Base-by-base conservation (phyloP, 2,329 filamentous ascomycete genomes). In the Botrytis sinoallii region DNA sequence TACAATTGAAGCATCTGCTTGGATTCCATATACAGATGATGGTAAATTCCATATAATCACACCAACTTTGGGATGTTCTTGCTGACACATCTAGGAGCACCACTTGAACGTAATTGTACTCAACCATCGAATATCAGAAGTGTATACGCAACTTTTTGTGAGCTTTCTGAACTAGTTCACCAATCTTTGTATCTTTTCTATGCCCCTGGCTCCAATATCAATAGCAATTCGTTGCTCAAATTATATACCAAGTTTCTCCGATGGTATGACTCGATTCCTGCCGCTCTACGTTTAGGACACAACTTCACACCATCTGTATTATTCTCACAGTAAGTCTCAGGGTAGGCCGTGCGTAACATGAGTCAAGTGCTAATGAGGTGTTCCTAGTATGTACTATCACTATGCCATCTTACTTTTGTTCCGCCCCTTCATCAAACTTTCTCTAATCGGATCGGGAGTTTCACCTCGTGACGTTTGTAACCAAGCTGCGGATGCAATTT, bases 261-360 rank as follows among this genome's bases (percentile, higher is more conserved):
- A 70, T 94, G 92, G 92, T 93, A 93, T 79, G 88, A 89, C 73
- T 85, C 84, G 40, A 87, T 94, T 74, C 92, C 92, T 0, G 86
- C 88, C 74, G 86, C 88, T 2, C 83, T 94, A 68, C 85, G 87
- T 35, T 81, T 93, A 4, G 89, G 89, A 2, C 87, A 91, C 74
- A 92, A 91, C 77, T 92, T 92, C 70, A 91, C 91, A 4, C 91
- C 92, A 18, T 90, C 92, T 64, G 91, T 93, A 52, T 83, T 94
- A 32, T 91, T 92, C 75, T 87, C 92, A 55, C 92, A 94, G 92
- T 93, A 84, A 85, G 92, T 86, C 38, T 12, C 20, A 40, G 12
- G 8, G 32, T 8, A 25, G 38, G 16, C 32, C 20, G 9, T 16
- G 35, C 18, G 22, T 32, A 22, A 40, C 6, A 40, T 4, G 7